Base-by-base conservation (phyloP, 345 rosid species). In the Ceriops zippeliana region DNA sequence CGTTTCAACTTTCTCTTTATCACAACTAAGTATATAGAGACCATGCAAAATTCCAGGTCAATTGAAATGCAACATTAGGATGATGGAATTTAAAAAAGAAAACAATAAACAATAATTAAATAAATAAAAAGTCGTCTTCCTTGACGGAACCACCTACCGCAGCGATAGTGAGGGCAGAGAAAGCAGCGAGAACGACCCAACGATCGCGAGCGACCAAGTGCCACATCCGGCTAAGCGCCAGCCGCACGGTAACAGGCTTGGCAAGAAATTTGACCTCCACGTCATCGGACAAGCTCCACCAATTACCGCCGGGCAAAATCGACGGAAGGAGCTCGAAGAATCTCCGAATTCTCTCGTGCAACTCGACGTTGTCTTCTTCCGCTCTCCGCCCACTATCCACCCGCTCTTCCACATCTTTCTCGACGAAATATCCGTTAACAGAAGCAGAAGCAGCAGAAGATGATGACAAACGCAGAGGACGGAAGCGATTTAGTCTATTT, bases 271-370 rank as follows among this genome's bases (percentile, higher is more conserved):
- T 86, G 63, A 82, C 26, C 58, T 88, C 93, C 67, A 89, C 84
- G 38, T 88, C 95, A 66, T 87, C 89, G 3, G 90, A 69, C 79
- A 91, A 84, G 60, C 86, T 83, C 97, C 99, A 93, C 97, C 99
- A 91, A 63, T 84, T 83, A 62, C 98, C 97, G 7, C 98, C 97
- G 21, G 97, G 99, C 61, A 91, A 57, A 60, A 91, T 62, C 51
- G 91, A 86, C 22, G 82, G 82, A 20, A 86, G 70, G 58, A 83
- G 82, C 58, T 62, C 78, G 31, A 89, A 52, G 79, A 85, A 86
- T 60, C 77, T 78, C 62, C 82, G 72, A 67, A 89, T 71, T 73
- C 76, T 83, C 75, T 73, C 86, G 5, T 73, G 68, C 31, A 81
- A 52, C 63, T 84, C 89, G 30, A 61, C 73, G 27, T 72, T 70